phyloP scores from a whole-genome alignment of 192 early-diverging fungal species.

The Coemansia sp. region DNA sequence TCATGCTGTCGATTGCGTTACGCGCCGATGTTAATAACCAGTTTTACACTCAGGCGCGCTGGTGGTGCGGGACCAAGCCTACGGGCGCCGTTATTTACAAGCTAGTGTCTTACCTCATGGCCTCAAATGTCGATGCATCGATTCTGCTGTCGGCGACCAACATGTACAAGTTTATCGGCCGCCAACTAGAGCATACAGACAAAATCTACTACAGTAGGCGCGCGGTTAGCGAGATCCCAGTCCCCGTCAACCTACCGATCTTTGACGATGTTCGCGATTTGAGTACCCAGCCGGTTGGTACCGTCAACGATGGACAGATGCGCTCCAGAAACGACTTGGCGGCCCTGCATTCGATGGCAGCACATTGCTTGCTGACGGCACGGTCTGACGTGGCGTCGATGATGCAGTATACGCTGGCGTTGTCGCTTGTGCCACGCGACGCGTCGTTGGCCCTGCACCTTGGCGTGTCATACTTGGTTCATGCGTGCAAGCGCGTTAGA shows the following conservation, averaged over 20 bases:
- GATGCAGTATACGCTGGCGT: constrained; percentile 43
- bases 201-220: constrained; percentile 20
- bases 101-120: constrained; percentile 34
- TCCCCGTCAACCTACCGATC: background rate
- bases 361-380: constrained; percentile 31
- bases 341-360: constrained; percentile 38
- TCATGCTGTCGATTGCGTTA: constrained; percentile 33
- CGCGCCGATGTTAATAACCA: constrained; percentile 10
- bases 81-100: constrained; percentile 27
- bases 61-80: constrained; percentile 47
- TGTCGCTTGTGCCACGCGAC: constrained; percentile 33
- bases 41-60: constrained; percentile 37
- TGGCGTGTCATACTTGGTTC: constrained; percentile 35
- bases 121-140: constrained; percentile 16
- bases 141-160: constrained; percentile 30
- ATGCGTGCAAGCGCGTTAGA: background rate
- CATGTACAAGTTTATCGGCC: constrained; percentile 50
- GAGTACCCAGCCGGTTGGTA: background rate
- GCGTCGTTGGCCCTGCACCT: constrained; percentile 39
- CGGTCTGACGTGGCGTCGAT: constrained; percentile 17
- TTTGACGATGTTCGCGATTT: background rate
- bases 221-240: background rate
- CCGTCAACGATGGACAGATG: background rate
- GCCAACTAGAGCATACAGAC: constrained; percentile 37
- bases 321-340: constrained; percentile 29